Conservation (phyloP, 1,139 yeast species). For the Pichia kudriavzevii region DNA sequence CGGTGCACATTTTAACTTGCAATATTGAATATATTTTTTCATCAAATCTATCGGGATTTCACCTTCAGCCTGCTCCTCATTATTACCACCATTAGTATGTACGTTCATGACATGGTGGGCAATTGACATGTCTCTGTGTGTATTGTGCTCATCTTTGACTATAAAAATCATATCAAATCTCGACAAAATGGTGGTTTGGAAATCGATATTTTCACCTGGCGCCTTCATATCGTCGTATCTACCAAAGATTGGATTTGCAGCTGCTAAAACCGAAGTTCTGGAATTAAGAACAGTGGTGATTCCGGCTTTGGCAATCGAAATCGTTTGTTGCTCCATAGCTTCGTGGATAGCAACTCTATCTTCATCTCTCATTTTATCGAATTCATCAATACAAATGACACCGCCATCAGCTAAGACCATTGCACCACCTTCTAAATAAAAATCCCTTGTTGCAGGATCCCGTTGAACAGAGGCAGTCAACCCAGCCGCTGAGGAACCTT, state of each 20-base stretch:
- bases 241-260: constrained; percentile 96
- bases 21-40: constrained; percentile 89
- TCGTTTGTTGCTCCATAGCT: constrained; percentile 99
- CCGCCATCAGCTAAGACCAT: constrained; percentile 99
- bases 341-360: constrained; percentile 98
- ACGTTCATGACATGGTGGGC: constrained; percentile 95
- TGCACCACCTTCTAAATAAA: constrained; percentile 97
- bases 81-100: constrained; percentile 68
- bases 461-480: constrained; percentile 96
- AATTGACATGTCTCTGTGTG: constrained; percentile 74
- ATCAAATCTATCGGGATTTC: constrained; percentile 86
- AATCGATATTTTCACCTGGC: constrained; percentile 97
- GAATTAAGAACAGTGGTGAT: constrained; percentile 93
- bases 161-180: constrained; percentile 98
- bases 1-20: constrained; percentile 88
- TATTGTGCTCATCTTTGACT: constrained; percentile 92
- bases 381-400: constrained; percentile 97
- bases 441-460: constrained; percentile 80
- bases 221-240: constrained; percentile 92
- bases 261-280: constrained; percentile 92
- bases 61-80: constrained; percentile 55
- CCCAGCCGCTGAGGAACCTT: constrained; percentile 99
- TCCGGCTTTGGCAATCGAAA: constrained; percentile 99
- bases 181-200: constrained; percentile 92
- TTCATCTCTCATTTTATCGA: constrained; percentile 98